Evolutionary conservation across 2,329 filamentous ascomycete genomes (phyloP).

Genomic region (Talaromyces sp.): DNA sequence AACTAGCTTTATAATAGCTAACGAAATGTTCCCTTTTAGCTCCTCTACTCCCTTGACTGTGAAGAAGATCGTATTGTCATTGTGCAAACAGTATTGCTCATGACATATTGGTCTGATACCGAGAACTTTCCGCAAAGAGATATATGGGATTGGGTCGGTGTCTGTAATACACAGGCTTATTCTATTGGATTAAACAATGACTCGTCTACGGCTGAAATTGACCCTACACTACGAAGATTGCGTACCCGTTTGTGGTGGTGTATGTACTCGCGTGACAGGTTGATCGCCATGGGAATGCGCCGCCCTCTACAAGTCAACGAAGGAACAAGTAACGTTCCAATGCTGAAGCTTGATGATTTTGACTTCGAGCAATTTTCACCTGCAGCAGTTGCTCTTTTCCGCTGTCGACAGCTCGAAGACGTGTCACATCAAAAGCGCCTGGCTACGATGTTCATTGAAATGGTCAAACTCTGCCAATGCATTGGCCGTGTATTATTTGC

Average conservation of each 20-base stretch:
- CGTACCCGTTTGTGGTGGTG: conserved; percentile 96
- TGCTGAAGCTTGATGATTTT: conserved; percentile 78
- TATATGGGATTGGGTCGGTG: conserved; percentile 93
- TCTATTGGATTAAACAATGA: conserved; percentile 86
- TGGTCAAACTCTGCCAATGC: conserved; percentile 81
- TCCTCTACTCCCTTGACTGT: conserved; percentile 89
- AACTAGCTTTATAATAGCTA: neutral
- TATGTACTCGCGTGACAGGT: conserved; percentile 85
- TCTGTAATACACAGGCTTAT: conserved; percentile 82
- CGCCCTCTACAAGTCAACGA: conserved; percentile 86
- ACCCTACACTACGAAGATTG: conserved; percentile 67
- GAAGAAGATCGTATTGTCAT: conserved; percentile 82
- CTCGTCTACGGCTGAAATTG: conserved; percentile 61
- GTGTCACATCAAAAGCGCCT: conserved; percentile 72
- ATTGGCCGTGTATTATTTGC: conserved; percentile 83
- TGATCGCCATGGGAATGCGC: conserved; percentile 86
- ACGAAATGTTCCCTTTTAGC: conserved; percentile 48
- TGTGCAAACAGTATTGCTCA: conserved; percentile 79
- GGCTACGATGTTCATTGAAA: conserved; percentile 83
- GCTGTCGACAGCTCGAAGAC: conserved; percentile 70
- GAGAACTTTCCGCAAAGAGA: conserved; percentile 84
- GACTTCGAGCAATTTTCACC: conserved; percentile 69
- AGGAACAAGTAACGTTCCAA: conserved; percentile 87
- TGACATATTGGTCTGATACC: conserved; percentile 95
- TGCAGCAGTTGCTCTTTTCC: conserved; percentile 65